A percentile compares a stretch with the other conserved stretches of the same genome.
phyloP scores from a whole-genome alignment of 2,329 filamentous ascomycete species.

The Penicillium sp. region DNA sequence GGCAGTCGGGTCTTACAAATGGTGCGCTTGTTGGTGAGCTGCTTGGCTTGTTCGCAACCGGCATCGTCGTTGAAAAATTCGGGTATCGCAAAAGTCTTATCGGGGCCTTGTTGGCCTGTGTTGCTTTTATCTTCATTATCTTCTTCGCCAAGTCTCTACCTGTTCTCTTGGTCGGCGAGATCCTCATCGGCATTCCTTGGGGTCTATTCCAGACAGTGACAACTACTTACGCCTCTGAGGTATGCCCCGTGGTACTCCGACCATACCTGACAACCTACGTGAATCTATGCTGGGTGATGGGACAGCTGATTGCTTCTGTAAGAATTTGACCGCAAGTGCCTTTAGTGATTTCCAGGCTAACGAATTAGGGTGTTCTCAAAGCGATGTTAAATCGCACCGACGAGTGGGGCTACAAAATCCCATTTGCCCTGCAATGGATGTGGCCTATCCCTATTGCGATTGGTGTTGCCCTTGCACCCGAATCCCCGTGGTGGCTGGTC shows the following conservation, averaged over 20 bases:
- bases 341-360: neutral
- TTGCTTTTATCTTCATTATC: conserved; percentile 66
- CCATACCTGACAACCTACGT: conserved; percentile 21
- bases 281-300: conserved; percentile 51
- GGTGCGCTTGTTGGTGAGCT: conserved; percentile 67
- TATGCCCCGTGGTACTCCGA: conserved; percentile 18
- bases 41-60: conserved; percentile 69
- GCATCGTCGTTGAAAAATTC: conserved; percentile 66
- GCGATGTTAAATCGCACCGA: conserved; percentile 38
- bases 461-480: conserved; percentile 49
- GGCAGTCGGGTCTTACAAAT: conserved; percentile 57
- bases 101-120: conserved; percentile 59
- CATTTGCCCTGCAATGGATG: conserved; percentile 57
- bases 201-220: conserved; percentile 17
- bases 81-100: conserved; percentile 71
- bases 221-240: conserved; percentile 19
- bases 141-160: conserved; percentile 61
- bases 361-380: conserved; percentile 16
- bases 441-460: conserved; percentile 55
- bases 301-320: conserved; percentile 49
- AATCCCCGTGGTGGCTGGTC: conserved; percentile 46
- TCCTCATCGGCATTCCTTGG: conserved; percentile 20
- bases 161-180: conserved; percentile 55
- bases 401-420: conserved; percentile 57
- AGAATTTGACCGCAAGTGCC: conserved; percentile 34